Evolutionary conservation across 352 stramenopile genomes (phyloP), one percentile per base, ranked within the genome.

Genomic region (Phytophthora colocasiae): DNA sequence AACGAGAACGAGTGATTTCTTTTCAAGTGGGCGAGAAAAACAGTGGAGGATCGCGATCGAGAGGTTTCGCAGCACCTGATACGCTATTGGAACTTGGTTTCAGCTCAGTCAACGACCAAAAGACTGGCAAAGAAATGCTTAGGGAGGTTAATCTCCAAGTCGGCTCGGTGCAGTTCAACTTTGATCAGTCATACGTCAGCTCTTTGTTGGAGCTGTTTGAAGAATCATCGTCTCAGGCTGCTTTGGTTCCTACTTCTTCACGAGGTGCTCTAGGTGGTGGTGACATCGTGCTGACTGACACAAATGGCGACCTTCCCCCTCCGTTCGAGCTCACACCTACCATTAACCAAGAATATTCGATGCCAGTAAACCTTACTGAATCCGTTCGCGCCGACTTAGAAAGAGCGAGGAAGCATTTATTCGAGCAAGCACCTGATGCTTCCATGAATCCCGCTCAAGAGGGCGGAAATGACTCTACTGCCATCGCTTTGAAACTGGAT

Each of bases 181-280:
- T 95, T 63, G 87, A 96, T 41, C 89, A 96, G 55, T 84, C 85
- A 17, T 95, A 95, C 39, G 71, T 95, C 7, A 91, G 83, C 46
- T 92, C 85, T 48, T 60, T 95, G 53, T 24, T 95, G 2, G 80
- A 93, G 48, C 38, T 95, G 7, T 81, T 93, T 52, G 83, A 92
- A 64, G 76, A 93, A 59, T 86, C 86, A 44, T 76, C 71, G 41
- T 79, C 75, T 1, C 87, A 88, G 47, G 69, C 88, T 41, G 60
- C 74, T 7, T 11, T 75, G 14, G 61, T 73, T 41, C 58, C 74
- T 46, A 49, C 34, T 51, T 50, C 74, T 29, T 51, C 58, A 9
- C 66, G 61, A 49, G 56, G 53, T 49, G 50, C 43, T 48, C 29
- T 65, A 9, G 63, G 59, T 32, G 63, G 64, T 6, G 60, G 68